Percentiles rank a stretch among this genome's conserved stretches.
Evolutionary conservation across 306 rosid species (phyloP).

Genomic region (Gastrolobium villosum): DNA sequence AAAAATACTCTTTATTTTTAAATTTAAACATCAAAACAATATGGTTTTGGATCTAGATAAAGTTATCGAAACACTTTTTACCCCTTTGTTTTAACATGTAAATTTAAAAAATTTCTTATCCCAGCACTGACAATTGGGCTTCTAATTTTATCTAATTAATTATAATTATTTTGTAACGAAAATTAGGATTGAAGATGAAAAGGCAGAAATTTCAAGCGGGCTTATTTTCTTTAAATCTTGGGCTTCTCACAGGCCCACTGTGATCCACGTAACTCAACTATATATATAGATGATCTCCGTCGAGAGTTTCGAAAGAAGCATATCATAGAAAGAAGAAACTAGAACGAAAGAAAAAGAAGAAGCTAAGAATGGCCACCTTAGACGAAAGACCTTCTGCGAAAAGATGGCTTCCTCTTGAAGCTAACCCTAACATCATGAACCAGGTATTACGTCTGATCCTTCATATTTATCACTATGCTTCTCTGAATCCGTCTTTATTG

Average conservation of each 20-base stretch:
- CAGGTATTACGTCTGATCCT: conserved; percentile 60
- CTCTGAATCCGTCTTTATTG: not conserved
- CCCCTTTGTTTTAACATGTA: no score
- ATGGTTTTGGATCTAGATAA: no score
- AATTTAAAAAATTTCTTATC: no score
- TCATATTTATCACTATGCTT: not conserved
- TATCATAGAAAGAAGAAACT: conserved; percentile 1
- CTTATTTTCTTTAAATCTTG: no score
- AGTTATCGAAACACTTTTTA: no score
- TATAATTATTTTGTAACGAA: no score
- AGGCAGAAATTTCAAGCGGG: not conserved
- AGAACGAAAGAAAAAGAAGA: not conserved
- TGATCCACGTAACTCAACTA: not conserved
- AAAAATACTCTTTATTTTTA: no score
- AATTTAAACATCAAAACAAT: no score
- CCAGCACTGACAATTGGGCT: no score
- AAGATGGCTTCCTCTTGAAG: conserved; percentile 99
- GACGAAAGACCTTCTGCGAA: conserved; percentile 65
- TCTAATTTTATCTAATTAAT: no score
- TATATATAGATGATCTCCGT: not conserved
- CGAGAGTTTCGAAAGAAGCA: not conserved
- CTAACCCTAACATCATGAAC: conserved; percentile 97
- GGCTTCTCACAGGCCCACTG: conserved; percentile 4
- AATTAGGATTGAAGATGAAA: no score
- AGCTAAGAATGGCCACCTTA: conserved; percentile 63